Percentiles rank a stretch among this genome's conserved stretches.
Evolutionary conservation across 2,329 filamentous ascomycete genomes (phyloP).

Genomic region (Diaporthe vexans): DNA sequence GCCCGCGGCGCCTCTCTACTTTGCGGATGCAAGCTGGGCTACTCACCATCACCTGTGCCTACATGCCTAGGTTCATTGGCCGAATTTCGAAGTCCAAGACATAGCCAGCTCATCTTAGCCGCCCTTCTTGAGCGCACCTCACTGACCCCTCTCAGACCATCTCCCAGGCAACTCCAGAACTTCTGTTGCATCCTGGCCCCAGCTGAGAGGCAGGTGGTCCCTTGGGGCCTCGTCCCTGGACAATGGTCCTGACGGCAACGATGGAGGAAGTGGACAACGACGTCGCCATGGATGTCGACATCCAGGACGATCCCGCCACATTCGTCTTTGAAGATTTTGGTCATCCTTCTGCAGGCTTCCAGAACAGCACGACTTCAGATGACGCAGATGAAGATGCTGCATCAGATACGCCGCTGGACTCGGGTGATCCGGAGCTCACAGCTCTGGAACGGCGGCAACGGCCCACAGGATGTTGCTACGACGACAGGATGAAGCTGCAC

Average conservation of each 20-base stretch:
- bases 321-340: constrained; percentile 56
- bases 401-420: constrained; percentile 46
- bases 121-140: not conserved
- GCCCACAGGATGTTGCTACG: constrained; percentile 87
- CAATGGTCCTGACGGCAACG: constrained; percentile 36
- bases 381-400: constrained; percentile 54
- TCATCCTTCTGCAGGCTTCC: constrained; percentile 43
- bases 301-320: constrained; percentile 55
- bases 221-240: constrained; percentile 17
- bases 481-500: constrained; percentile 95
- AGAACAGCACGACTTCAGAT: constrained; percentile 44
- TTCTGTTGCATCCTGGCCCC: not conserved
- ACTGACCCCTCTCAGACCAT: constrained; percentile 14
- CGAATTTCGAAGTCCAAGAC: not conserved
- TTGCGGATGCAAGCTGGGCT: not conserved
- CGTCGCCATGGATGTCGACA: constrained; percentile 58
- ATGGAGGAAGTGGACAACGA: constrained; percentile 47
- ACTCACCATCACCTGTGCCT: not conserved
- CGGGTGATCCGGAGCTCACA: constrained; percentile 42
- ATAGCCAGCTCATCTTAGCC: not conserved
- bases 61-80: not conserved
- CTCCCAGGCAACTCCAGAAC: not conserved
- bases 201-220: constrained; percentile 13
- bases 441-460: constrained; percentile 63
- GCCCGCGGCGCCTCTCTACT: not conserved